Conservation (phyloP, 2,329 filamentous ascomycete genomes). For the Fusarium xylarioides region DNA sequence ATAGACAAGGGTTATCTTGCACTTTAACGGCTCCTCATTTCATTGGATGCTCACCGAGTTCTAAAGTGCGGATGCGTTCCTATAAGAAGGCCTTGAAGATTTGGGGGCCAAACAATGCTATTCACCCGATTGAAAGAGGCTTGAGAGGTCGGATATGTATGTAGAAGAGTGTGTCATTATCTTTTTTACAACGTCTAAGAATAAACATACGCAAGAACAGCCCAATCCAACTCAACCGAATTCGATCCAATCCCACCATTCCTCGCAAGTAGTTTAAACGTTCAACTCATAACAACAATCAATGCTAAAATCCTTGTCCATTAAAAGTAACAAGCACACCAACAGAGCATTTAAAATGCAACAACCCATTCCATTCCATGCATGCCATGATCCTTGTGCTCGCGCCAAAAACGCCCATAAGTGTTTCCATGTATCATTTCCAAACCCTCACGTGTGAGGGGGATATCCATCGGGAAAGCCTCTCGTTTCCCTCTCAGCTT, state of each 20-base stretch:
- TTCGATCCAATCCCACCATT: conserved; percentile 13
- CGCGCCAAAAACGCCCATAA: conserved; percentile 31
- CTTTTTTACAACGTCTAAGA: conserved; percentile 31
- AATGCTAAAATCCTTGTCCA: conserved; percentile 12
- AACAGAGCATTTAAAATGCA: conserved; percentile 13
- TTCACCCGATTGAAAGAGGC: not conserved
- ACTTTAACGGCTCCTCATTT: conserved; percentile 4
- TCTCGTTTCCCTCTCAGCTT: conserved; percentile 14
- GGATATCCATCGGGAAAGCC: conserved; percentile 5
- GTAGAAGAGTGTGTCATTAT: conserved; percentile 19
- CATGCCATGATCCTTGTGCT: conserved; percentile 25
- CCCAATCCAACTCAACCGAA: conserved; percentile 18
- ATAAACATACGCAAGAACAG: conserved; percentile 14
- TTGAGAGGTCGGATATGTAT: not conserved
- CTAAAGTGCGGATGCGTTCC: not conserved
- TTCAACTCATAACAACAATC: conserved; percentile 20
- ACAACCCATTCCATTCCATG: conserved; percentile 9
- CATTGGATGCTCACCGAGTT: conserved; percentile 18
- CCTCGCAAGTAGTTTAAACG: not conserved
- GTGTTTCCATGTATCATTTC: conserved; percentile 33
- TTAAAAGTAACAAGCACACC: conserved; percentile 9
- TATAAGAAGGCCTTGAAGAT: not conserved
- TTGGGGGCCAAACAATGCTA: not conserved
- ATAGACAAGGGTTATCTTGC: conserved; percentile 14
- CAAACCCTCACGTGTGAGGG: conserved; percentile 16